Conservation (phyloP, 2,329 filamentous ascomycete species). For the Colletotrichum noveboracense region DNA sequence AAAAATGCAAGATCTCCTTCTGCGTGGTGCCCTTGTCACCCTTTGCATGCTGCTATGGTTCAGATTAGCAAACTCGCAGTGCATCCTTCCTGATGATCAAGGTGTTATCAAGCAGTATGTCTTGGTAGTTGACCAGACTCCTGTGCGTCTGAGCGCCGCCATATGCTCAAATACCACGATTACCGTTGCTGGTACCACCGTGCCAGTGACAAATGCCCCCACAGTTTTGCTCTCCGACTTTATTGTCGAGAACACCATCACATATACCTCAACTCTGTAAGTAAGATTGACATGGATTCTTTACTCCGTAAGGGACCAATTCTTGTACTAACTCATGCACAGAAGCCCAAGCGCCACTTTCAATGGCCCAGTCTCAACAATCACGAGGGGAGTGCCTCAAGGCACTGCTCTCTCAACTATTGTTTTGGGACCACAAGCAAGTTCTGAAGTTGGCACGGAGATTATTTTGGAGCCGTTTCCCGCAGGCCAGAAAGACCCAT, state of each 20-base stretch:
- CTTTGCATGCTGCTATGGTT: not conserved
- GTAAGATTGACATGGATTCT: not conserved
- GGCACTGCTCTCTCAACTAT: not conserved
- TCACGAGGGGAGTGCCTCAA: not conserved
- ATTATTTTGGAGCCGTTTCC: not conserved
- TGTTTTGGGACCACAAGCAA: not conserved
- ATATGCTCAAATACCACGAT: slow-evolving; percentile 4
- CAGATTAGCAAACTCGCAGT: not conserved
- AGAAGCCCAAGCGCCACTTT: not conserved
- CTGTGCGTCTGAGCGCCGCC: not conserved
- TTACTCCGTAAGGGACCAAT: not conserved
- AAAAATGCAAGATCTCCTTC: not conserved
- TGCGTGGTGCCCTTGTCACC: not conserved
- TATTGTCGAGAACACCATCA: not conserved
- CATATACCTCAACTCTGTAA: not conserved
- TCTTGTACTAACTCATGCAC: not conserved
- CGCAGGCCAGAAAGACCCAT: not conserved
- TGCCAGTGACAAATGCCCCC: slow-evolving; percentile 1
- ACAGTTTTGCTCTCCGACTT: not conserved
- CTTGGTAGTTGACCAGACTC: not conserved
- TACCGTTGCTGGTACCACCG: not conserved
- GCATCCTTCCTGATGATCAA: not conserved
- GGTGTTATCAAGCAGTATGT: not conserved
- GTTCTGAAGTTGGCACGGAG: not conserved
- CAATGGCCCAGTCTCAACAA: not conserved